Evolutionary conservation across 257 asterid genomes (phyloP).

Genomic region (Ilex aquifolium): DNA sequence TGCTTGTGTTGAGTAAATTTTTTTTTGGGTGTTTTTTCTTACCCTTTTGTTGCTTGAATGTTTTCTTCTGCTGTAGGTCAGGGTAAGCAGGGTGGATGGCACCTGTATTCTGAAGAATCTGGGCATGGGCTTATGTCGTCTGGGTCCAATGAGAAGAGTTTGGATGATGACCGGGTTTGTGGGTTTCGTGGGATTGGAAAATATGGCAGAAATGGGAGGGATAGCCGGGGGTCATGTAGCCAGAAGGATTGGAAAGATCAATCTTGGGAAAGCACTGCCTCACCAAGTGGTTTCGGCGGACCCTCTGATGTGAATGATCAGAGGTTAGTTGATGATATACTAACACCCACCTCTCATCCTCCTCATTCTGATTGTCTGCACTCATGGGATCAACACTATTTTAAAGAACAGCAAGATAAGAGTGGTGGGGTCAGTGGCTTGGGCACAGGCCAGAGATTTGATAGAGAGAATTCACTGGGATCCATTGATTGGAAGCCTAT

Average conservation of each 20-base stretch:
- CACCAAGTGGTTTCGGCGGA: conserved; percentile 41
- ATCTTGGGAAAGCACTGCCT: conserved; percentile 48
- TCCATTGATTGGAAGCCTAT: conserved; percentile 56
- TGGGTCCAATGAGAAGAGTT: conserved; percentile 58
- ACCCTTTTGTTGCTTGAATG: conserved; percentile 24
- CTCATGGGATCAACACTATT: conserved; percentile 36
- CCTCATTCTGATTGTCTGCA: conserved; percentile 27
- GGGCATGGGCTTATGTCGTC: conserved; percentile 65
- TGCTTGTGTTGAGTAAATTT: conserved; percentile 21
- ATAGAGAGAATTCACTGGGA: conserved; percentile 49
- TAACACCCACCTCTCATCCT: conserved; percentile 21
- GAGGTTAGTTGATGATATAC: conserved; percentile 49
- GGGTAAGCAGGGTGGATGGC: conserved; percentile 95
- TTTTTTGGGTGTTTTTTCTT: conserved; percentile 3
- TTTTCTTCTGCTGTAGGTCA: conserved; percentile 70
- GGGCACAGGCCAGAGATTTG: conserved; percentile 39
- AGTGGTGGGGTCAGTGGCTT: conserved; percentile 22
- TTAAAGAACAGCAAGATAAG: conserved; percentile 49
- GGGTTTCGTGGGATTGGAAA: conserved; percentile 57
- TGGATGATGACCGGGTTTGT: conserved; percentile 65
- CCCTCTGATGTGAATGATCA: conserved; percentile 41
- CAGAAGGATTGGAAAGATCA: conserved; percentile 72
- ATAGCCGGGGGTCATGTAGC: conserved; percentile 54
- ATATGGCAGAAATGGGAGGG: conserved; percentile 54
- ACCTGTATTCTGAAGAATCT: conserved; percentile 60